Evolutionary conservation across 495 filamentous ascomycete genomes (phyloP).

Genomic region (Xylaria nigripes): DNA sequence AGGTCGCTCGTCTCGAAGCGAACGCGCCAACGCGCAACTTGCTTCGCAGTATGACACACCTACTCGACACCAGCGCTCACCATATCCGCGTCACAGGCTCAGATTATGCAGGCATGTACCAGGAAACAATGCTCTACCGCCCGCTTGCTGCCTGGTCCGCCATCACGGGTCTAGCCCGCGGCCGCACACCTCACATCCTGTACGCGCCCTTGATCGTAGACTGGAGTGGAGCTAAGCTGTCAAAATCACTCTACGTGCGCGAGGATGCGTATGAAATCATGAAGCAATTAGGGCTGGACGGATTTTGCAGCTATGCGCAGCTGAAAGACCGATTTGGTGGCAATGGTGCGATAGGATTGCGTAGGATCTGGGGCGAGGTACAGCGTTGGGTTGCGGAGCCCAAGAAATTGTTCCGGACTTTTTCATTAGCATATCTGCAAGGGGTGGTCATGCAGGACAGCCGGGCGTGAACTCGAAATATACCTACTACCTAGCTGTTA

Average conservation of each 20-base stretch:
- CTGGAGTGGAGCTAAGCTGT: constrained; percentile 28
- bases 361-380: constrained; percentile 14
- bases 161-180: constrained; percentile 3
- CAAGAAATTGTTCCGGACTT: constrained; percentile 13
- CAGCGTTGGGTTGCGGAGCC: constrained; percentile 14
- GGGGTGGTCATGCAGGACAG: not conserved
- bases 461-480: not conserved
- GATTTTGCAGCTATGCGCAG: constrained; percentile 2
- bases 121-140: constrained; percentile 19
- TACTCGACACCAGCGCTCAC: constrained; percentile 10
- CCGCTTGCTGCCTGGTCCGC: constrained; percentile 17
- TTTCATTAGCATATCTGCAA: constrained; percentile 15
- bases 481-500: not conserved
- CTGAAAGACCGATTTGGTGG: constrained; percentile 4
- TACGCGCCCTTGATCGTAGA: constrained; percentile 28
- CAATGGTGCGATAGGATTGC: not conserved
- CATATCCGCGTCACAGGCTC: constrained; percentile 22
- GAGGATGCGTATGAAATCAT: constrained; percentile 20
- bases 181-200: constrained; percentile 10
- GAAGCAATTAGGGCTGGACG: constrained; percentile 1
- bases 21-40: constrained; percentile 21
- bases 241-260: constrained; percentile 24
- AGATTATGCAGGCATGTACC: constrained; percentile 27
- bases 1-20: constrained; percentile 19
- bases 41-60: constrained; percentile 14